Conservation (phyloP, 2,329 filamentous ascomycete species). For the Nigrograna mackinnonii region DNA sequence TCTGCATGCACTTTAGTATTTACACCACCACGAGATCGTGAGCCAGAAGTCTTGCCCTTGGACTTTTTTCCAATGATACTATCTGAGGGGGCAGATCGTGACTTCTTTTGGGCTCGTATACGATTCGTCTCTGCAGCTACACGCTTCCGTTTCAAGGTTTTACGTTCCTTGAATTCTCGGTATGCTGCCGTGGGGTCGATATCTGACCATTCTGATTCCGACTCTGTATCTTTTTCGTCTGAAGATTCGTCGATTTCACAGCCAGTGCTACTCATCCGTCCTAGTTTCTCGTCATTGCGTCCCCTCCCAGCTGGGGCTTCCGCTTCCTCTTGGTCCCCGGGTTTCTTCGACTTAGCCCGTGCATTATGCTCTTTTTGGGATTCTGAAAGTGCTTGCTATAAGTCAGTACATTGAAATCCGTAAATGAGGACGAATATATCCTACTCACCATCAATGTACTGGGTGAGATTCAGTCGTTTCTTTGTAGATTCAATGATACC, state of each 20-base stretch:
- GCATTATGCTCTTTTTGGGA: too few species aligned
- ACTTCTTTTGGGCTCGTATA: constrained; percentile 51
- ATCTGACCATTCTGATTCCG: constrained; percentile 51
- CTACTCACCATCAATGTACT: constrained; percentile 35
- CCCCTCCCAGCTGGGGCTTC: too few species aligned
- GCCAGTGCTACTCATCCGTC: too few species aligned
- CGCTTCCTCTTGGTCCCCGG: too few species aligned
- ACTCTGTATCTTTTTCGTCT: constrained; percentile 10
- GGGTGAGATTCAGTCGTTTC: constrained; percentile 34
- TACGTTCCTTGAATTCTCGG: constrained; percentile 65
- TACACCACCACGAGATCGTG: too few species aligned
- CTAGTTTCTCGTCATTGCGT: too few species aligned
- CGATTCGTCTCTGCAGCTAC: constrained; percentile 53
- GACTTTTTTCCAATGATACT: constrained; percentile 45
- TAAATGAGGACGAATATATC: background rate
- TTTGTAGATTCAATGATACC: constrained; percentile 42
- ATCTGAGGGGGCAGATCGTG: constrained; percentile 47
- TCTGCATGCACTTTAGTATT: too few species aligned
- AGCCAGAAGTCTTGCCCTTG: too few species aligned
- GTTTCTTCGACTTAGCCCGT: too few species aligned
- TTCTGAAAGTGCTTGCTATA: too few species aligned
- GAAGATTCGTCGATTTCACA: constrained; percentile 8
- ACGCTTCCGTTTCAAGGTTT: constrained; percentile 57
- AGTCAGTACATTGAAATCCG: background rate
- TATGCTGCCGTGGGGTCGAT: constrained; percentile 61